Base-by-base conservation (phyloP, 495 filamentous ascomycete genomes). In the Stereocaulon alpinum region DNA sequence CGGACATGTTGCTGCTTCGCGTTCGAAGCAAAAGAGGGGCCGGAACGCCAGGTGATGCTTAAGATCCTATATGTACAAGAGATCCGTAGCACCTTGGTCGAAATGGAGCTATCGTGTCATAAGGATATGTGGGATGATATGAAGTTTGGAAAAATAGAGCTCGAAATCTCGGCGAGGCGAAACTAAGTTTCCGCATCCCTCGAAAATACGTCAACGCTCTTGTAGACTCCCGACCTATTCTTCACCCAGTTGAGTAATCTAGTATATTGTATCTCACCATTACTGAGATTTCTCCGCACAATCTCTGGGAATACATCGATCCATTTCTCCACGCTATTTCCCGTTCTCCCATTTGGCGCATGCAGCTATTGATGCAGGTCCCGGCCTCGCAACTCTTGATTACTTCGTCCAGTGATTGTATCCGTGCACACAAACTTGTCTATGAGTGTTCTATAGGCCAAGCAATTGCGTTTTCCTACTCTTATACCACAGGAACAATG, bases 1-100 rank as follows among this genome's bases (percentile, higher is more conserved):
- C 55, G 50, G 67, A 69, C 67, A 69, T 69, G 22, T 20, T 60
- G 64, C 63, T 51, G 63, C 60, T 51, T 50, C 22, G 22, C 17
- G 10, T 27, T 43, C 44, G 34, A 42, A 34, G 15, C n/a, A 20
- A 37, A 20, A 14, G 12, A 27, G 18, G 37, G 37, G 30, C 40
- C 30, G 2, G 11, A 47, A 22, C 24, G 17, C 47, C 30, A 43
- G 47, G 14, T 18, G 40, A 22, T 51, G 20, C 22, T 43, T 43
- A 30, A 10, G 30, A 24, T 43, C 47, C 41, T 59, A 30, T 20
- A 54, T 42, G n/a, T 27, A 22, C 1, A 40, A 22, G n/a, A 4
- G 3, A 30, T 12, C n/a, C n/a, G 11, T 44, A 29, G 29, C 30
- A 42, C 14, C 45, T 20, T 32, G 27, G 22, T 40, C 30, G 43